These are phyloP conservation scores for Scedosporium dehoogii DNA, from an alignment of 2,329 filamentous ascomycete genomes.

Conservation along the genomic window DNA sequence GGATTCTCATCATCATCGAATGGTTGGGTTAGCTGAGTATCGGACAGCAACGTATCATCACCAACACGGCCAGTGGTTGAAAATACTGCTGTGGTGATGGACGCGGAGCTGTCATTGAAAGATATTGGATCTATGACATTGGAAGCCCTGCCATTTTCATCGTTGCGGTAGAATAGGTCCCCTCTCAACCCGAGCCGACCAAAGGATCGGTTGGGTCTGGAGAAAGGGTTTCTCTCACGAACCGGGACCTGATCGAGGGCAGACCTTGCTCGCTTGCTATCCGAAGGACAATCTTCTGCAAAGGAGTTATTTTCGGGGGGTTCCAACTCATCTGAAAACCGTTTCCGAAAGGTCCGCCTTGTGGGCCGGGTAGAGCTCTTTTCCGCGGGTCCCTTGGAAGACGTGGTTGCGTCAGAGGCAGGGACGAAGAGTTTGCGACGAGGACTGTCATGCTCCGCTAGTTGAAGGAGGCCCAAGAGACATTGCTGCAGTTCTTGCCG, in stretches of 20 bases:
- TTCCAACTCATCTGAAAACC: not conserved
- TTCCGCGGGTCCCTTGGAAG: not conserved
- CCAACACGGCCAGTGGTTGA: not conserved
- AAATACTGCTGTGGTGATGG: not conserved
- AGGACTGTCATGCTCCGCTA: not conserved
- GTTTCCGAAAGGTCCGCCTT: not conserved
- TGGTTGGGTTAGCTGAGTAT: not conserved
- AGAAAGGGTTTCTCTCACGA: not conserved
- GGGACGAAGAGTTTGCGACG: not conserved
- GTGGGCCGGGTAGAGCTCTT: not conserved
- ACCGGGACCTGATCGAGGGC: conserved; percentile 2
- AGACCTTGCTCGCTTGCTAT: not conserved
- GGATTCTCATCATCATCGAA: not conserved
- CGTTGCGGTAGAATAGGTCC: not conserved
- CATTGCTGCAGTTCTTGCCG: conserved; percentile 16
- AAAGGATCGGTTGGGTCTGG: not conserved
- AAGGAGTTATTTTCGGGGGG: not conserved
- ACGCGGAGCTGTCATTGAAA: not conserved
- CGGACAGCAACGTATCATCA: not conserved
- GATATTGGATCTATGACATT: not conserved
- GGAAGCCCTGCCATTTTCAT: not conserved
- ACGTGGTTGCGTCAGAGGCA: not conserved
- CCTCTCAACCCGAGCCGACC: not conserved
- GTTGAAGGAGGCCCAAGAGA: conserved; percentile 13
- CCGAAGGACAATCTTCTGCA: not conserved